These are phyloP conservation scores for Eucalyptus marginata DNA, from an alignment of 345 rosid genomes.

Conservation along the genomic window DNA sequence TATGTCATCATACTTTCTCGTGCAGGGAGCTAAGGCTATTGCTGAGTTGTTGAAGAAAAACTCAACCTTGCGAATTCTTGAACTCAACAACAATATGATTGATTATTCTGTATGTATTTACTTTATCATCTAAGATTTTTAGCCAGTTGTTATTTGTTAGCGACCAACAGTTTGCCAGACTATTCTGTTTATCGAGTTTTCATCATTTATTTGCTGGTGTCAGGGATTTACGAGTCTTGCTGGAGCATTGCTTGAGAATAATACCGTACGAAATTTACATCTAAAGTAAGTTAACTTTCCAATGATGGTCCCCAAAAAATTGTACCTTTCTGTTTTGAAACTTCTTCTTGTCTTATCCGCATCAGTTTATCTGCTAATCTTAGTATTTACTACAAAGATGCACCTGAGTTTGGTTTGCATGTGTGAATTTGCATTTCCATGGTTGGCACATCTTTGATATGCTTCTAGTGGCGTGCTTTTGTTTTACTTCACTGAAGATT, in stretches of 20 bases:
- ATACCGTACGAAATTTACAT: slow-evolving; percentile 52
- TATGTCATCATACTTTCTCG: not conserved
- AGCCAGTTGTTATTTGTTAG: not conserved
- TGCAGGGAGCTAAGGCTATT: slow-evolving; percentile 88
- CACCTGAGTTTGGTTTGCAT: not conserved
- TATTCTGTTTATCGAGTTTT: not conserved
- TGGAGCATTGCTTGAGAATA: slow-evolving; percentile 70
- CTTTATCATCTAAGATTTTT: not conserved
- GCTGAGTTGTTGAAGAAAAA: slow-evolving; percentile 87
- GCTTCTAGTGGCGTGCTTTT: not conserved
- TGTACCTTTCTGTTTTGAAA: not conserved
- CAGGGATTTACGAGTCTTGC: slow-evolving; percentile 97
- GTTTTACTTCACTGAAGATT: not conserved
- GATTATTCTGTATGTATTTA: slow-evolving; percentile 77
- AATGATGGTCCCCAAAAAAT: not conserved
- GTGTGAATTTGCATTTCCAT: not conserved
- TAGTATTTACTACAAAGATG: not conserved
- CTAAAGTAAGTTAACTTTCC: slow-evolving; percentile 55
- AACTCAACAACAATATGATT: slow-evolving; percentile 91
- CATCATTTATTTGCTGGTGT: slow-evolving; percentile 32
- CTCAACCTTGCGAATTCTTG: slow-evolving; percentile 62
- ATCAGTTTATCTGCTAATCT: not conserved
- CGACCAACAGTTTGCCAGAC: not conserved
- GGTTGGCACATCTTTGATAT: not conserved
- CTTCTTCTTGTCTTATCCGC: not conserved